These are phyloP conservation scores for Globisporangium iwayamae DNA, from an alignment of 352 stramenopile genomes.

Conservation along the genomic window DNA sequence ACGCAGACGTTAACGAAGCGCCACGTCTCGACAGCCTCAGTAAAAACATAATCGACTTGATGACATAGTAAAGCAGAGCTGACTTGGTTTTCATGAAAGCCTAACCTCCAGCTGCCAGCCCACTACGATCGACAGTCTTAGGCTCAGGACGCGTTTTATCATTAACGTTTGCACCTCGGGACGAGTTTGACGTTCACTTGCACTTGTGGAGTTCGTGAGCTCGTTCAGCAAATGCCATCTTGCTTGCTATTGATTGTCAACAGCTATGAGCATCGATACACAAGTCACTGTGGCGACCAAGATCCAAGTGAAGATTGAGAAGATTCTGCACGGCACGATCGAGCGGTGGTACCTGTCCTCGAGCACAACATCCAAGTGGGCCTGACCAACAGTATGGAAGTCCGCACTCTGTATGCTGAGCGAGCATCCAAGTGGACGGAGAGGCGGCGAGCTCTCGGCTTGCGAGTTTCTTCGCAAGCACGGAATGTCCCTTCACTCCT, in stretches of 20 bases:
- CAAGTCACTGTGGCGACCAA: not conserved
- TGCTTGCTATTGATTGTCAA: not conserved
- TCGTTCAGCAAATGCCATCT: not conserved
- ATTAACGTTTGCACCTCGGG: too few species aligned
- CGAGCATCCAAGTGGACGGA: conserved; percentile 6
- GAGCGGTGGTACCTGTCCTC: not conserved
- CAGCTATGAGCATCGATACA: not conserved
- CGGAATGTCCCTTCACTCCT: not conserved
- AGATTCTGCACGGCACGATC: not conserved
- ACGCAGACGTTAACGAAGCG: conserved; percentile 7
- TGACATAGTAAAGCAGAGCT: not conserved
- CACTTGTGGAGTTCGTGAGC: not conserved
- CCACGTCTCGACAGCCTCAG: conserved; percentile 1
- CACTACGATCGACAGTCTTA: too few species aligned
- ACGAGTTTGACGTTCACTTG: too few species aligned
- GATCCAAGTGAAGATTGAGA: not conserved
- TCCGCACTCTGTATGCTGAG: not conserved
- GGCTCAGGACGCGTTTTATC: too few species aligned
- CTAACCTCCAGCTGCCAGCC: too few species aligned
- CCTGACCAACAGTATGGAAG: not conserved
- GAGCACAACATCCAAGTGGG: not conserved
- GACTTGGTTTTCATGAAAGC: not conserved
- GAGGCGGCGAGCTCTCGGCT: not conserved
- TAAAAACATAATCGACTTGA: not conserved
- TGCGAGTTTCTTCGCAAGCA: not conserved